These are phyloP conservation scores for Purshia tridentata DNA, from an alignment of 306 rosid species.

Conservation along the genomic window DNA sequence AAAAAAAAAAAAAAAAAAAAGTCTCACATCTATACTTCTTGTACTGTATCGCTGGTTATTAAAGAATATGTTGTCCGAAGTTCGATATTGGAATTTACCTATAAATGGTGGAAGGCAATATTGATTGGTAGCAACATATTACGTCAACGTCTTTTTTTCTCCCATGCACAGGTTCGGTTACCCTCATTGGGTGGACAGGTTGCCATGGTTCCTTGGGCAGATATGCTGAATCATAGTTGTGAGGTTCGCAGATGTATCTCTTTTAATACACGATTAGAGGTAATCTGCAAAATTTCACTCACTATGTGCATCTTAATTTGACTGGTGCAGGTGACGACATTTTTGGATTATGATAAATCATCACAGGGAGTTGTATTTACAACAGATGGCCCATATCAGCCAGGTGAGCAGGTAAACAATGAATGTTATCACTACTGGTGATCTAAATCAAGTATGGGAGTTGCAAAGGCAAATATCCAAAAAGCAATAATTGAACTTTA, in stretches of 20 bases:
- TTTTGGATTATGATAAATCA: slow-evolving; percentile 78
- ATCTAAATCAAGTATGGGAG: neutral
- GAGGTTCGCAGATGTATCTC: slow-evolving; percentile 50
- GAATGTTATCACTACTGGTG: slow-evolving; percentile 16
- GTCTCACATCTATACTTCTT: neutral
- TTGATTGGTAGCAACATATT: neutral
- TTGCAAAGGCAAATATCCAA: slow-evolving; percentile 2
- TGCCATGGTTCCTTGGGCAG: slow-evolving; percentile 99
- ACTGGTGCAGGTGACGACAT: slow-evolving; percentile 76
- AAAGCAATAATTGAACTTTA: neutral
- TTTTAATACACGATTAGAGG: slow-evolving; percentile 6
- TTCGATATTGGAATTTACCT: neutral
- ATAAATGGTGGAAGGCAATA: neutral
- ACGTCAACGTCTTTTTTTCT: slow-evolving; percentile 11
- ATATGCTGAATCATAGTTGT: slow-evolving; percentile 94
- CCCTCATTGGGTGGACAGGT: slow-evolving; percentile 85
- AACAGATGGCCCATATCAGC: slow-evolving; percentile 79
- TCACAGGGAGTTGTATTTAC: slow-evolving; percentile 83
- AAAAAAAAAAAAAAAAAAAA: no score
- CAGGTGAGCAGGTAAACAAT: slow-evolving; percentile 97
- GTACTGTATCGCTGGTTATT: neutral
- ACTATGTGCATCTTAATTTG: slow-evolving; percentile 23
- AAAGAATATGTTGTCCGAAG: neutral
- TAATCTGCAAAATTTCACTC: slow-evolving; percentile 15
- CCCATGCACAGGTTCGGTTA: slow-evolving; percentile 71